phyloP scores from a whole-genome alignment of 768 basidiomycete genomes.

The Collybia sordida region DNA sequence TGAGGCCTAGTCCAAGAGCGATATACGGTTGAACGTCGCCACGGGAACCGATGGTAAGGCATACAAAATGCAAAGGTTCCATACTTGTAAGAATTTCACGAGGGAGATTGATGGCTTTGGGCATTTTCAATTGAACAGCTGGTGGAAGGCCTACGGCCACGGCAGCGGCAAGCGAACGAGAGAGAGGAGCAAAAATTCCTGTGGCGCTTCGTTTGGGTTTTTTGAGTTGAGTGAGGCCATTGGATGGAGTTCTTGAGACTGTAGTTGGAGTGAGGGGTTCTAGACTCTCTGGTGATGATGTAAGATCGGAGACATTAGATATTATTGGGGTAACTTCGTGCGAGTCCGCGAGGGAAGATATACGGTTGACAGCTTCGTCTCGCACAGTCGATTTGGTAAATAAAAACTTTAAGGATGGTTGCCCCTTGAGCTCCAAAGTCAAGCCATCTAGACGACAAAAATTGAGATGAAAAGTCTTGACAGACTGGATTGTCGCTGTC shows the following conservation, averaged over 20 bases:
- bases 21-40: conserved; percentile 68
- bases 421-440: conserved; percentile 44
- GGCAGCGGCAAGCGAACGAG: conserved; percentile 35
- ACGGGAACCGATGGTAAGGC: conserved; percentile 65
- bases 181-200: conserved; percentile 43
- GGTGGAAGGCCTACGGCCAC: conserved; percentile 25
- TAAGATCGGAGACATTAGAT: conserved; percentile 5
- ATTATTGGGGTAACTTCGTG: too few species aligned
- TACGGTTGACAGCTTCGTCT: conserved; percentile 41
- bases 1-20: conserved; percentile 49
- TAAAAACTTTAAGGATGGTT: conserved; percentile 44
- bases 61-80: conserved; percentile 53
- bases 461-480: conserved; percentile 29
- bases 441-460: conserved; percentile 34
- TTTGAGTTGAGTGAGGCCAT: background rate
- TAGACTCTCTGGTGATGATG: conserved; percentile 5
- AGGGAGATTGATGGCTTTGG: conserved; percentile 52
- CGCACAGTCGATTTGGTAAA: conserved; percentile 42
- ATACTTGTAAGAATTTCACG: conserved; percentile 25
- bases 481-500: conserved; percentile 35
- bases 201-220: conserved; percentile 26
- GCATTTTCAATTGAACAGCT: conserved; percentile 29
- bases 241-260: conserved; percentile 1
- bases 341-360: conserved; percentile 21
- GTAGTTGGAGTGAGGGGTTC: conserved; percentile 5